phyloP scores from a whole-genome alignment of 345 rosid genomes.

The Clarkia xantiana region DNA sequence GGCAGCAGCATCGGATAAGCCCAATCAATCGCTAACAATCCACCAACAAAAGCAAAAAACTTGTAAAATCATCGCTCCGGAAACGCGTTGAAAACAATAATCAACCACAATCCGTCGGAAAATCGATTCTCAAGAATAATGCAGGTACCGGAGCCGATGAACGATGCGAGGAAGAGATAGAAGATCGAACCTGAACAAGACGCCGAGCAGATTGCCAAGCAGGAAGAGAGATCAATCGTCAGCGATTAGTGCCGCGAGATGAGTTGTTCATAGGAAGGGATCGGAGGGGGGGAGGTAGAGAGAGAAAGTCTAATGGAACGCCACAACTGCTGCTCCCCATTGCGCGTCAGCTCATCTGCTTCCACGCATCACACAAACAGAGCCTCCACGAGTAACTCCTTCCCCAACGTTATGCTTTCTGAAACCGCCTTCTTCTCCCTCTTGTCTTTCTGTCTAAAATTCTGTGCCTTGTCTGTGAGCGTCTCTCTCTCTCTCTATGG shows the following conservation, averaged over 20 bases:
- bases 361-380: constrained; percentile 35
- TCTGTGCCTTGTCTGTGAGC: not conserved
- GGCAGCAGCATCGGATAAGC: not conserved
- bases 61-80: too few species aligned
- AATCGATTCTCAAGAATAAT: constrained; percentile 2
- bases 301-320: not conserved
- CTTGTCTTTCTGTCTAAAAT: too few species aligned
- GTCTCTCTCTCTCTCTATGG: too few species aligned
- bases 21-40: not conserved
- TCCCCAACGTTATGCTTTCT: not conserved
- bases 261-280: not conserved
- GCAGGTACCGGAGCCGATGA: constrained; percentile 1
- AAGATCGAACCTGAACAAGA: not conserved
- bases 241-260: not conserved
- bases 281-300: not conserved
- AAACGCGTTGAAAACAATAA: too few species aligned
- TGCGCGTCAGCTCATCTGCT: constrained; percentile 19
- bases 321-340: constrained; percentile 15
- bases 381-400: constrained; percentile 40
- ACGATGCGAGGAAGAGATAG: not conserved
- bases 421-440: too few species aligned
- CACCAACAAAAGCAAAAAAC: too few species aligned
- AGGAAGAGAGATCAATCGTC: not conserved
- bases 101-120: not conserved
- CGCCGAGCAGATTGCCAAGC: too few species aligned